Conservation (phyloP, 768 basidiomycete genomes). For the Amanita exitialis region DNA sequence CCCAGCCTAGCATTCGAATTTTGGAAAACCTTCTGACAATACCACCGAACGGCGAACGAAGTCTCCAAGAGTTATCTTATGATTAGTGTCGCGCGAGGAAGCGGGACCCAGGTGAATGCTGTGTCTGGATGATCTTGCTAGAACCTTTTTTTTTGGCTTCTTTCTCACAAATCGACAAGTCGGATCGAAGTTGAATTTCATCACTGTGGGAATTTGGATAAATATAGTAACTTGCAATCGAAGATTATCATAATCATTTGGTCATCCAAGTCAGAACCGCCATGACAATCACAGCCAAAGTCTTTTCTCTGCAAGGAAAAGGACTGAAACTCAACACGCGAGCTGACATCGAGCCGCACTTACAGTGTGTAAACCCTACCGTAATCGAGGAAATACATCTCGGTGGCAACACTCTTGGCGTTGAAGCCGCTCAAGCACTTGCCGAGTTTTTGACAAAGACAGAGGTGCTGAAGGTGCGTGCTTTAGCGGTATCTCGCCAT, state of each 20-base stretch:
- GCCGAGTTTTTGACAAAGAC: constrained; percentile 71
- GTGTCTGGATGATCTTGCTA: no score
- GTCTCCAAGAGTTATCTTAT: no score
- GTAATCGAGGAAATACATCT: constrained; percentile 82
- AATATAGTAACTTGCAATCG: not conserved
- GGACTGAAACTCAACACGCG: constrained; percentile 75
- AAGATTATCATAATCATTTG: not conserved
- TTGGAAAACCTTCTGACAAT: no score
- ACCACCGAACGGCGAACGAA: no score
- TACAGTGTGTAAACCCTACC: constrained; percentile 53
- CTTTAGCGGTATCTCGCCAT: not conserved
- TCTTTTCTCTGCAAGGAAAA: constrained; percentile 42
- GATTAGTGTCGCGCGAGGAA: no score
- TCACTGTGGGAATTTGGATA: constrained; percentile 2
- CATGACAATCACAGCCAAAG: constrained; percentile 14
- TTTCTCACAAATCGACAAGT: no score
- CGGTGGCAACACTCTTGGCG: constrained; percentile 89
- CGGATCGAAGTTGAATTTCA: no score
- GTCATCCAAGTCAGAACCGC: not conserved
- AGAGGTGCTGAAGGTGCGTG: constrained; percentile 54
- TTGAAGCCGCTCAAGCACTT: constrained; percentile 80
- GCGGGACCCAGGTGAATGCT: no score
- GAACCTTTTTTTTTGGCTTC: no score
- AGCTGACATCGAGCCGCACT: constrained; percentile 65
- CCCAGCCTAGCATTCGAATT: no score